Percentiles rank a stretch among this genome's conserved stretches.
phyloP scores from a whole-genome alignment of 139 green algal genomes.

The Chlamydomonas sp. region DNA sequence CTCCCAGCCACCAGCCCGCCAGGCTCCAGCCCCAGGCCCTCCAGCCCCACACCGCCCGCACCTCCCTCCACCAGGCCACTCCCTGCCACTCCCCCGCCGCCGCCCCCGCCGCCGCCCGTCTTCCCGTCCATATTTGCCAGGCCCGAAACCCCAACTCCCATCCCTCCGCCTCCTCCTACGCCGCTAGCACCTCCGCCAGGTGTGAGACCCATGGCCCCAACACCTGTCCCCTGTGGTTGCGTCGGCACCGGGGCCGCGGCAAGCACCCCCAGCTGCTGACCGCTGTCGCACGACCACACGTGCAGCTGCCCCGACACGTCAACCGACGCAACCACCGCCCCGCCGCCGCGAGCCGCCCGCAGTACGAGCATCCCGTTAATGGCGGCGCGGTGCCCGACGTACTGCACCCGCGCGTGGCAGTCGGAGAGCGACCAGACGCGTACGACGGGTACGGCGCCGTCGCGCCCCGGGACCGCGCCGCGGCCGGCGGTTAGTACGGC shows the following conservation, averaged over 20 bases:
- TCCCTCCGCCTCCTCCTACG: too few species aligned
- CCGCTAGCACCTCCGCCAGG: too few species aligned
- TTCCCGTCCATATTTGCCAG: too few species aligned
- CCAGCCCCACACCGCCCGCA: neutral
- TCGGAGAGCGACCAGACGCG: slow-evolving; percentile 14
- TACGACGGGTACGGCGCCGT: neutral
- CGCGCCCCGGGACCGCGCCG: neutral
- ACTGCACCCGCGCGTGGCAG: slow-evolving; percentile 31
- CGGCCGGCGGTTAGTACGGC: slow-evolving; percentile 15
- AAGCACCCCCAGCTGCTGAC: slow-evolving; percentile 11
- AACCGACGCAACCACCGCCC: slow-evolving; percentile 18
- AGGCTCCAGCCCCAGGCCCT: neutral
- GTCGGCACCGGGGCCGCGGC: neutral
- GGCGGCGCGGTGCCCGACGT: slow-evolving; percentile 10
- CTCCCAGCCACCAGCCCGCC: neutral
- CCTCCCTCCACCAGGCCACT: neutral
- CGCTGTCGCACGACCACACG: slow-evolving; percentile 11
- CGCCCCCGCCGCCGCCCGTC: neutral
- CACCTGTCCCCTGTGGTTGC: too few species aligned
- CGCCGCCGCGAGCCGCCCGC: slow-evolving; percentile 4
- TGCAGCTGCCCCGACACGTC: slow-evolving; percentile 28
- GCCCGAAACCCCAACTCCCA: too few species aligned
- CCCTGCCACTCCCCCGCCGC: neutral
- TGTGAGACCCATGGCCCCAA: too few species aligned
- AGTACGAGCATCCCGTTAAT: neutral